Evolutionary conservation across 2,329 filamentous ascomycete species (phyloP).

Genomic region (Xylaria sp.): DNA sequence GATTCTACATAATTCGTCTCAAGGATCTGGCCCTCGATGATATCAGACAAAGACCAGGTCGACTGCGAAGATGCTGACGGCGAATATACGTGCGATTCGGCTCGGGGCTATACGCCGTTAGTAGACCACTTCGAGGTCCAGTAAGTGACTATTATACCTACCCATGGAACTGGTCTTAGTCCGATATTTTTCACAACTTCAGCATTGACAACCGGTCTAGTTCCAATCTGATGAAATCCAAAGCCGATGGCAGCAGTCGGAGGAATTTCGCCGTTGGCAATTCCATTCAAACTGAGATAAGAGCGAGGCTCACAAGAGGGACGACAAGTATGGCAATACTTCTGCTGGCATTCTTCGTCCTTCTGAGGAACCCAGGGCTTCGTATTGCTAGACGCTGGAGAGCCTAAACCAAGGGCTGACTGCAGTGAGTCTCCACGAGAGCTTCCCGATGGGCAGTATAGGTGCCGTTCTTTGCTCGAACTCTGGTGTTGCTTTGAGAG

Average conservation of each 20-base stretch:
- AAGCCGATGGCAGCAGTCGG: slow-evolving; percentile 63
- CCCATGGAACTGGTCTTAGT: slow-evolving; percentile 52
- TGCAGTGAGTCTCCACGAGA: slow-evolving; percentile 7
- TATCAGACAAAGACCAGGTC: slow-evolving; percentile 21
- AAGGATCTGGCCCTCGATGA: slow-evolving; percentile 25
- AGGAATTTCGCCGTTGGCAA: slow-evolving; percentile 62
- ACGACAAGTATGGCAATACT: slow-evolving; percentile 62
- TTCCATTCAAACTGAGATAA: slow-evolving; percentile 62
- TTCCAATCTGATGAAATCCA: slow-evolving; percentile 60
- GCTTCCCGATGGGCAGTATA: slow-evolving; percentile 40
- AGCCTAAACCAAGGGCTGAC: slow-evolving; percentile 38
- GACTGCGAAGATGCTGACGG: slow-evolving; percentile 31
- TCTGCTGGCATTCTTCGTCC: slow-evolving; percentile 61
- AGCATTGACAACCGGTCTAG: slow-evolving; percentile 58
- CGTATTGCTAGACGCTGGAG: slow-evolving; percentile 32
- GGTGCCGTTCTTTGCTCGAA: slow-evolving; percentile 1
- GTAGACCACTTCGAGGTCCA: slow-evolving; percentile 27
- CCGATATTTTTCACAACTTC: slow-evolving; percentile 56
- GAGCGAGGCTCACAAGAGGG: slow-evolving; percentile 56
- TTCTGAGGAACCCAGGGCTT: slow-evolving; percentile 54
- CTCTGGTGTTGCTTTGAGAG: slow-evolving; percentile 40
- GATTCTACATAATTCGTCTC: slow-evolving; percentile 24
- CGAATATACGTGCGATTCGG: not conserved
- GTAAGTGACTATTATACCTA: slow-evolving; percentile 52
- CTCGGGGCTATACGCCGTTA: slow-evolving; percentile 31